Conservation (phyloP, 495 filamentous ascomycete genomes). For the Podospora pseudocomata region DNA sequence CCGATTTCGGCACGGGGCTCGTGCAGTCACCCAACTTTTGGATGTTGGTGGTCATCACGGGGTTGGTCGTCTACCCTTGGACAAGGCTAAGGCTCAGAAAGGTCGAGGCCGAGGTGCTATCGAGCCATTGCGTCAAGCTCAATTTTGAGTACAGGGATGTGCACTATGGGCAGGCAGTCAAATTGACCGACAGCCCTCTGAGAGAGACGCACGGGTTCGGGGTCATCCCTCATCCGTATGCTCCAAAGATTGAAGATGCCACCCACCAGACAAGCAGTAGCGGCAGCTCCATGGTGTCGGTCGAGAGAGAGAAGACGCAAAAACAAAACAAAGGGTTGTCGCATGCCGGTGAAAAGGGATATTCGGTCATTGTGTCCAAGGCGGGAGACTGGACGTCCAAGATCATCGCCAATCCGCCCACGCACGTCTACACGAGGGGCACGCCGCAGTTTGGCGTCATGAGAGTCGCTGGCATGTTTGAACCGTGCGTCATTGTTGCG, state of each 20-base stretch:
- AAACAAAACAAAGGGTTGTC: conserved; percentile 55
- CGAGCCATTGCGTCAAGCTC: conserved; percentile 66
- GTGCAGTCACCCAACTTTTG: conserved; percentile 61
- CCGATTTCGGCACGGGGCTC: conserved; percentile 36
- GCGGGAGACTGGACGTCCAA: conserved; percentile 80
- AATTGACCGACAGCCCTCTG: conserved; percentile 56
- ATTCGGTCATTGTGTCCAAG: conserved; percentile 69
- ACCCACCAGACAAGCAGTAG: conserved; percentile 53
- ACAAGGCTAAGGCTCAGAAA: conserved; percentile 57
- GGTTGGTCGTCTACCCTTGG: conserved; percentile 65
- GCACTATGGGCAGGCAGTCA: conserved; percentile 53
- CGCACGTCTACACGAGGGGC: conserved; percentile 54
- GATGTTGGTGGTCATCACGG: conserved; percentile 59
- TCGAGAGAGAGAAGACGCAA: not conserved
- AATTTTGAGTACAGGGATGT: conserved; percentile 61
- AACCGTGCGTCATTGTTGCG: conserved; percentile 66
- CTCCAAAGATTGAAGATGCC: conserved; percentile 31
- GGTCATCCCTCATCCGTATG: conserved; percentile 55
- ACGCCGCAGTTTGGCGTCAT: conserved; percentile 64
- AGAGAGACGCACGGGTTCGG: conserved; percentile 82
- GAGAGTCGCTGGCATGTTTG: conserved; percentile 67
- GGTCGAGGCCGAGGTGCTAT: conserved; percentile 61
- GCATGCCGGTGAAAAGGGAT: conserved; percentile 51
- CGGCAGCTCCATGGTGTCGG: conserved; percentile 33
- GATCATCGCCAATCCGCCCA: conserved; percentile 59